Base-by-base conservation (phyloP, 257 asterid genomes). In the Nicotiana paniculata region DNA sequence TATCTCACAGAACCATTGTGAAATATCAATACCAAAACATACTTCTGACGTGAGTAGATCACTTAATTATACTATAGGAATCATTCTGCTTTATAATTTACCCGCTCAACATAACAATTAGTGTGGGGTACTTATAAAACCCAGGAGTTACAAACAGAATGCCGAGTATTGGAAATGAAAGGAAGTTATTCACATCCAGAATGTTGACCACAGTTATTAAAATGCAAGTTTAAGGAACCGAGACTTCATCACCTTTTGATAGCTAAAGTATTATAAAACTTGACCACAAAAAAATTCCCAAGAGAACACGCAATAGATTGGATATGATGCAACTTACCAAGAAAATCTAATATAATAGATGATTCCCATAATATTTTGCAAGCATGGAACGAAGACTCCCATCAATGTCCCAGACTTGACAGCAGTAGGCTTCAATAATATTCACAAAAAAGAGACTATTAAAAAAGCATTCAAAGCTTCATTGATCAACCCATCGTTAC, bases 381-480 rank as follows among this genome's bases (percentile, higher is more conserved):
- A 89, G 88, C 99, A 96, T 85, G 99, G 99, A 78, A 96, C 91
- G 86, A 96, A 96, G 58, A 96, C 99, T 79, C 99, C 99, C 99
- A 96, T 96, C 98, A 94, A 85, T 67, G 99, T 96, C 79, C 99
- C 99, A 80, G 88, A 84, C 88, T 96, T 92, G 87, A 93, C 86
- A 84, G 87, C 90, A 88, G 84, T 80, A 76, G 86, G 90, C 99
- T 96, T 92, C 87, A 83, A 74, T 21, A 51, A 77, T 32, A 46
- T 30, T 65, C 83, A 72, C 79, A 48, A 59, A 46, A 43, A 43
- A 72, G 35, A 46, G 79, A 72, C 13, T 13, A 48, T 46, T 30
- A 75, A 33, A 75, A 75, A 26, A 61, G 80, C 63, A 51, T 75
- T 8, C 63, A 75, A 8, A 75, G 43, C 80, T 26, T 51, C 80